Evolutionary conservation across 2,329 filamentous ascomycete species (phyloP), one percentile per base, ranked within the genome.

Genomic region (Fusarium transvaalense): DNA sequence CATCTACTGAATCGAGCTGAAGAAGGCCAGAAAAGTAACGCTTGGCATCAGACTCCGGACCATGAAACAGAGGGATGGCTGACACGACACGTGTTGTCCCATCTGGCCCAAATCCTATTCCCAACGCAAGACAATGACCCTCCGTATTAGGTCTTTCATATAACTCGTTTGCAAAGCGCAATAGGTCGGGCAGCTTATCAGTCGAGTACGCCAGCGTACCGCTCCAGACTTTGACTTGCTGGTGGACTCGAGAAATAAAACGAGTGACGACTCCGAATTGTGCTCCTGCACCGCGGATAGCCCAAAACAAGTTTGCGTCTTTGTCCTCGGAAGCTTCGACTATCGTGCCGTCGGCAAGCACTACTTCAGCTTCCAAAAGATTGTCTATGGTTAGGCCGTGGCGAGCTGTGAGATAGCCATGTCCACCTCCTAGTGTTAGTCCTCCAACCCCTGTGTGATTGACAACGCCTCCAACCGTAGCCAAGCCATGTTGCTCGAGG

Each of bases 381-480:
- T 80, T 80, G 66, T 85, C 83, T 10, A 81, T 76, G 3, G 78
- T 75, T 6, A 90, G 80, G 0, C 89, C 89, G 54, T 87, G 79
- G 19, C 79, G 78, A 0, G 85, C 83, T 17, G 81, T 84, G 6
- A 90, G 78, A 75, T 83, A 85, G 4, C 88, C 87, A 69, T 88
- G 86, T 1, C 87, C 88, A 29, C 87, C 88, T 1, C 86, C 87
- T 0, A 89, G 71, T 0, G 83, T 83, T 15, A 89, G 76, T 0
- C 86, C 88, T 4, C 86, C 87, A 10, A 90, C 83, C 5, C 88
- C 88, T 1, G 87, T 89, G 66, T 89, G 85, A 54, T 86, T 86
- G 9, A 90, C 87, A 0, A 87, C 88, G 2, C 88, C 88, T 6
- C 86, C 87, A 0, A 89, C 87, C 3, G 86, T 85, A 3, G 86